These are phyloP conservation scores for Xylariaceae sp. DNA, from an alignment of 2,329 filamentous ascomycete species.

Conservation along the genomic window DNA sequence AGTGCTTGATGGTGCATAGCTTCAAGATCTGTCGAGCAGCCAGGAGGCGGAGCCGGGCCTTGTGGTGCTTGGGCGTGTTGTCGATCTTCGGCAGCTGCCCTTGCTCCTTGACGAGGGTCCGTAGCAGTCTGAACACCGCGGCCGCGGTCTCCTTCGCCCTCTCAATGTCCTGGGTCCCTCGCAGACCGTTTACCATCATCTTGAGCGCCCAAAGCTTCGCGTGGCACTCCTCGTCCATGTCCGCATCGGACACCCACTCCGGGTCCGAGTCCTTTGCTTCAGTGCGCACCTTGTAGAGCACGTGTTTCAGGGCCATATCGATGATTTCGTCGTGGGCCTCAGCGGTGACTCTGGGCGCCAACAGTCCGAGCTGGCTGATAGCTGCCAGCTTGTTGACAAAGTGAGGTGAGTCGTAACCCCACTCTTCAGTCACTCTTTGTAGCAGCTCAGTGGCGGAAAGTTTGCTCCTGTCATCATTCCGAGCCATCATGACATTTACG, in stretches of 20 bases:
- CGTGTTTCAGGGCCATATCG: constrained; percentile 68
- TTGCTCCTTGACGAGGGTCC: constrained; percentile 65
- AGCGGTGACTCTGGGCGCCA: constrained; percentile 66
- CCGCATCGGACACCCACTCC: constrained; percentile 62
- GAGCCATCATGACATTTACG: constrained; percentile 79
- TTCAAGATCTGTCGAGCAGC: constrained; percentile 81
- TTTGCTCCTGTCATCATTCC: constrained; percentile 65
- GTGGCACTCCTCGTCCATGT: constrained; percentile 72
- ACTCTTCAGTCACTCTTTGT: constrained; percentile 67
- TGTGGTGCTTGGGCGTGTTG: constrained; percentile 72
- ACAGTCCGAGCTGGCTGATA: constrained; percentile 68
- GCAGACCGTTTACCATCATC: constrained; percentile 78
- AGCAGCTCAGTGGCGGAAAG: constrained; percentile 82
- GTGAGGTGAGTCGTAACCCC: constrained; percentile 64
- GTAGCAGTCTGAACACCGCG: constrained; percentile 73
- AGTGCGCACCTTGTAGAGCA: constrained; percentile 65
- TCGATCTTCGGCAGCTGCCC: constrained; percentile 75
- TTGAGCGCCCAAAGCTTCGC: constrained; percentile 81
- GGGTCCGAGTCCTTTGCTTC: constrained; percentile 52
- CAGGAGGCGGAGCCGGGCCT: constrained; percentile 71
- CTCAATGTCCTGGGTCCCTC: constrained; percentile 49
- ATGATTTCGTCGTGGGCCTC: constrained; percentile 73
- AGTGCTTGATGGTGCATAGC: constrained; percentile 67
- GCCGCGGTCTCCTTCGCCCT: constrained; percentile 55
- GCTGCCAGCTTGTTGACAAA: constrained; percentile 72